phyloP scores from a whole-genome alignment of 1,139 yeast genomes.

The Pneumocystis jirovecii region DNA sequence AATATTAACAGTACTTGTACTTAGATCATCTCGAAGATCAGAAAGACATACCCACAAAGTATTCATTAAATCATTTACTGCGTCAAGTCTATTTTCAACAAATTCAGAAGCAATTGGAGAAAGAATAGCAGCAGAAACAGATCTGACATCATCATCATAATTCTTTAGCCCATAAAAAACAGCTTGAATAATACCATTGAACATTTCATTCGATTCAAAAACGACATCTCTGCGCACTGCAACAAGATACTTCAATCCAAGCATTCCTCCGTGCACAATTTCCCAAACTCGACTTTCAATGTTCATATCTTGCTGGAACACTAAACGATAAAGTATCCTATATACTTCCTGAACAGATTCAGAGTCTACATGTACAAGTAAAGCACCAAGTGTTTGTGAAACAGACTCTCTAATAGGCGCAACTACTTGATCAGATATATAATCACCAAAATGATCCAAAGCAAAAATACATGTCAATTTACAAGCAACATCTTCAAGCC shows the following conservation, averaged over 20 bases:
- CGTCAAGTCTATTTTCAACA: slow-evolving; percentile 46
- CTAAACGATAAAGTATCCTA: slow-evolving; percentile 48
- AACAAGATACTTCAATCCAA: slow-evolving; percentile 83
- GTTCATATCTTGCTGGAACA: slow-evolving; percentile 46
- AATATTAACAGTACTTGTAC: slow-evolving; percentile 89
- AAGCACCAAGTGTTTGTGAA: slow-evolving; percentile 86
- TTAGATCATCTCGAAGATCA: slow-evolving; percentile 74
- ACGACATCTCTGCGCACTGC: slow-evolving; percentile 74
- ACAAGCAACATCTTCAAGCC: slow-evolving; percentile 79
- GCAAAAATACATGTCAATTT: slow-evolving; percentile 78
- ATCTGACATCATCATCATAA: slow-evolving; percentile 89
- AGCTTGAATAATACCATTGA: slow-evolving; percentile 64
- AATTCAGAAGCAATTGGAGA: slow-evolving; percentile 80
- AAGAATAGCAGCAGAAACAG: slow-evolving; percentile 87
- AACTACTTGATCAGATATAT: slow-evolving; percentile 91
- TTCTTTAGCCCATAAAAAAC: slow-evolving; percentile 71
- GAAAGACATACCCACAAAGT: slow-evolving; percentile 83
- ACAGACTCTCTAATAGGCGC: slow-evolving; percentile 97
- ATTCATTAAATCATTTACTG: slow-evolving; percentile 49
- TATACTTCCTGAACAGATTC: slow-evolving; percentile 45
- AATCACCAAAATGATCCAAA: slow-evolving; percentile 90
- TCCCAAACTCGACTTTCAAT: slow-evolving; percentile 56
- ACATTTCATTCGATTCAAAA: slow-evolving; percentile 39
- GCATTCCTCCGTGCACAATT: slow-evolving; percentile 95
- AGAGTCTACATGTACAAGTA: slow-evolving; percentile 55